Evolutionary conservation across 192 early-diverging fungal genomes (phyloP).

Genomic region (Kickxella alabastrina): DNA sequence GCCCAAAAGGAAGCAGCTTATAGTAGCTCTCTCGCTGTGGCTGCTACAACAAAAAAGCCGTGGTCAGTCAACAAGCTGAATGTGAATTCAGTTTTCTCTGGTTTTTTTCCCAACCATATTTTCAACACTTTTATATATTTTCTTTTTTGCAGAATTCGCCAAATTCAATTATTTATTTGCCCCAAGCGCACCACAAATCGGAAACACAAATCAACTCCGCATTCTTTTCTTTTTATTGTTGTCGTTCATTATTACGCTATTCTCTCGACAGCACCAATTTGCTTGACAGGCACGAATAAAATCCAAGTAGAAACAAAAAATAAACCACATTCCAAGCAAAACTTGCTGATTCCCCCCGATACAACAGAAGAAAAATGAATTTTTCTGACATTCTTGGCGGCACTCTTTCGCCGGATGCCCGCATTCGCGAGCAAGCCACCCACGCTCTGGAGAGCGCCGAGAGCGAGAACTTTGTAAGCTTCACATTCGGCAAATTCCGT

Average conservation of each 20-base stretch:
- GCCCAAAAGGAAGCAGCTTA: too few relatives aligned
- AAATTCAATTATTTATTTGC: background rate
- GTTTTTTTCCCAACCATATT: background rate
- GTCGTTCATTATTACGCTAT: background rate
- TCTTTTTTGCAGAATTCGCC: background rate
- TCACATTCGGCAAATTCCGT: background rate
- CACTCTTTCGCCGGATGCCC: constrained; percentile 77
- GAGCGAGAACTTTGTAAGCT: constrained; percentile 79
- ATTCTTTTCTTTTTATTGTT: constrained; percentile 4
- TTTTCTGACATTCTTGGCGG: constrained; percentile 72
- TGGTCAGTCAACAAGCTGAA: too few relatives aligned
- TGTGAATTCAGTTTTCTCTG: too few relatives aligned
- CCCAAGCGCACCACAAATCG: too few relatives aligned
- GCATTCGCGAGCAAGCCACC: constrained; percentile 78
- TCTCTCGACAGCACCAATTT: background rate
- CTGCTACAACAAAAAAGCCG: too few relatives aligned
- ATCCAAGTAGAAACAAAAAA: background rate
- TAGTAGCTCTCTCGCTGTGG: too few relatives aligned
- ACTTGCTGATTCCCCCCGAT: background rate
- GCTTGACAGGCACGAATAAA: too few relatives aligned
- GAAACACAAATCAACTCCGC: background rate
- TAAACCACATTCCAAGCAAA: background rate
- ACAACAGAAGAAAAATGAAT: constrained; percentile 46
- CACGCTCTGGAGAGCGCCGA: constrained; percentile 68
- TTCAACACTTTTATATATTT: constrained; percentile 1